Evolutionary conservation across 208 protist species (phyloP), one percentile per base, ranked within the genome.

Genomic region (Naegleria lovaniensis): DNA sequence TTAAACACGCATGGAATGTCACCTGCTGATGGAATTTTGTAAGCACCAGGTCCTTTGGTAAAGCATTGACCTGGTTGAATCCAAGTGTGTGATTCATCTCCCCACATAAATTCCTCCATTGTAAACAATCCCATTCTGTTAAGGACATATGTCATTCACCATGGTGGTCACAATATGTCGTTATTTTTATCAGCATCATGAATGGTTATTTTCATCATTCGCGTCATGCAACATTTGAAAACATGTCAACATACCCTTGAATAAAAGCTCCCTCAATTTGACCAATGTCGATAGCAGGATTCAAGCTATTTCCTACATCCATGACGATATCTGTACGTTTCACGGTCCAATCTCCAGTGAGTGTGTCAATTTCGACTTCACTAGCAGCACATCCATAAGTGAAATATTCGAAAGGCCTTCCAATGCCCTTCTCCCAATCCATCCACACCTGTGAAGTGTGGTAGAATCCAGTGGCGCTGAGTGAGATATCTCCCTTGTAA

Each of bases 241-340:
- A n/a, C n/a, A n/a, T n/a, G n/a, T n/a, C 92, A 15, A 96, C 96
- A 1, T 95, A 9, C 83, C 96, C 96, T 84, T 95, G 91, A 7
- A 94, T 89, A 55, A 95, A 97, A 3, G 95, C 96, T 51, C 96
- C 96, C 75, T 97, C 95, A 0, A 97, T 92, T 90, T 97, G 96
- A n/a, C 94, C 94, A 19, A 96, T 92, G 91, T 97, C 96, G 29
- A 97, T 91, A 2, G 89, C 48, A n/a, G 95, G 95, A 90, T 97
- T 97, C 2, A 97, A 55, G 15, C 84, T 89, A 19, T 76, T 19
- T 48, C 95, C 96, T 36, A 88, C 87, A 91, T 97, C 96, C 36
- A 95, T 92, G 16, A 96, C 22, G 5, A 97, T 91, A 79, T 97
- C 95, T 2, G 91, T 85, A 29, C 91, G 55, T 0, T 93, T n/a